Conservation (phyloP, 2,329 filamentous ascomycete genomes). For the Fusarium nanum region DNA sequence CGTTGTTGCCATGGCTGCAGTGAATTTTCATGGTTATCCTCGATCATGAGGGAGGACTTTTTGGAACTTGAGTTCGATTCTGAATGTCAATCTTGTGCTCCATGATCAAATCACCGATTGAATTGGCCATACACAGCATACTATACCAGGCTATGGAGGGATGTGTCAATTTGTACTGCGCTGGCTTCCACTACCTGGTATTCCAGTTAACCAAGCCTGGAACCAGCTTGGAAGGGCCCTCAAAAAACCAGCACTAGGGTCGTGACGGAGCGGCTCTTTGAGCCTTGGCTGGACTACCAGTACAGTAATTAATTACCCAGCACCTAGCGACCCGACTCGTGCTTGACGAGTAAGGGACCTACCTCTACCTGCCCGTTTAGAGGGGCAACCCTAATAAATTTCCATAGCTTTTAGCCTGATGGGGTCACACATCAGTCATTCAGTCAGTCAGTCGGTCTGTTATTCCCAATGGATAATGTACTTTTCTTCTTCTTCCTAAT, state of each 20-base stretch:
- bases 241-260: constrained; percentile 45
- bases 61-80: constrained; percentile 5
- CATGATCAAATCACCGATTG: constrained; percentile 14
- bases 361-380: background rate
- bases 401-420: constrained; percentile 35
- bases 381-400: constrained; percentile 18
- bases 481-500: background rate
- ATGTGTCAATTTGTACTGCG: constrained; percentile 33
- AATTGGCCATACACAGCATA: constrained; percentile 1
- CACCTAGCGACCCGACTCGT: constrained; percentile 13
- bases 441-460: constrained; percentile 41
- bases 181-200: background rate
- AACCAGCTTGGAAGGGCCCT: background rate
- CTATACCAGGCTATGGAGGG: constrained; percentile 5
- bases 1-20: background rate
- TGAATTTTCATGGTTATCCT: constrained; percentile 10
- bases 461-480: constrained; percentile 34
- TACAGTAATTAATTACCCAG: background rate
- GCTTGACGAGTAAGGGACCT: constrained; percentile 27
- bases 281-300: constrained; percentile 34
- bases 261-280: constrained; percentile 47
- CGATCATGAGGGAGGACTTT: constrained; percentile 4
- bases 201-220: background rate
- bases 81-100: constrained; percentile 9
- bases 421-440: constrained; percentile 39